phyloP scores from a whole-genome alignment of 2,329 filamentous ascomycete species.

The Podosphaera aphanis region DNA sequence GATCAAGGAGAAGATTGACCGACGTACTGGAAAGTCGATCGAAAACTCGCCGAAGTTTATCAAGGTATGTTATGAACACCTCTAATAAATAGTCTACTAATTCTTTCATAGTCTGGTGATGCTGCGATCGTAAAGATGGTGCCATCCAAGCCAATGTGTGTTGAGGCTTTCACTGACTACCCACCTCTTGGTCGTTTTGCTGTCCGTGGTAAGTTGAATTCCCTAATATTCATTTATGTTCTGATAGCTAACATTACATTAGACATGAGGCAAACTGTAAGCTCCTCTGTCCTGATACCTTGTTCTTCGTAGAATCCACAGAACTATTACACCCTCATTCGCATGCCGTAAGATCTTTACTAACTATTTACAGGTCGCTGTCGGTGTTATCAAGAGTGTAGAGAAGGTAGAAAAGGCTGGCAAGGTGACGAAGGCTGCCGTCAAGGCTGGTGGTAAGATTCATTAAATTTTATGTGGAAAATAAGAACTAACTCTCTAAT shows the following conservation, averaged over 20 bases:
- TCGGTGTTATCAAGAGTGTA: conserved; percentile 85
- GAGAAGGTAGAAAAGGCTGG: conserved; percentile 11
- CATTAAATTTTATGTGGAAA: background rate
- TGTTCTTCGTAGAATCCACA: too few species aligned
- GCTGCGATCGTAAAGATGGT: conserved; percentile 99
- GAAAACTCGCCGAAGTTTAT: conserved; percentile 94
- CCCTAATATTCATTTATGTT: background rate
- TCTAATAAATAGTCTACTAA: background rate
- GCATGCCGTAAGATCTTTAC: background rate
- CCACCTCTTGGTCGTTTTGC: conserved; percentile 98
- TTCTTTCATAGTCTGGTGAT: conserved; percentile 54
- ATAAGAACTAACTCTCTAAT: background rate
- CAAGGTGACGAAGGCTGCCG: conserved; percentile 19
- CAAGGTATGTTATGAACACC: conserved; percentile 27
- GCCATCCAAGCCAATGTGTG: conserved; percentile 99
- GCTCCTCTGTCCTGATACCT: background rate
- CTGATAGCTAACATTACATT: background rate
- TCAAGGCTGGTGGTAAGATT: conserved; percentile 19
- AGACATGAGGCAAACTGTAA: conserved; percentile 55
- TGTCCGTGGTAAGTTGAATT: conserved; percentile 50
- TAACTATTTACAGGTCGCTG: conserved; percentile 27
- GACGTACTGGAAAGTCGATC: conserved; percentile 95
- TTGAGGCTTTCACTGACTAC: conserved; percentile 99
- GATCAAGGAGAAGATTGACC: conserved; percentile 99
- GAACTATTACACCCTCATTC: background rate